These are phyloP conservation scores for Marasmius oreades DNA, from an alignment of 1,284 basidiomycete species.

Conservation along the genomic window DNA sequence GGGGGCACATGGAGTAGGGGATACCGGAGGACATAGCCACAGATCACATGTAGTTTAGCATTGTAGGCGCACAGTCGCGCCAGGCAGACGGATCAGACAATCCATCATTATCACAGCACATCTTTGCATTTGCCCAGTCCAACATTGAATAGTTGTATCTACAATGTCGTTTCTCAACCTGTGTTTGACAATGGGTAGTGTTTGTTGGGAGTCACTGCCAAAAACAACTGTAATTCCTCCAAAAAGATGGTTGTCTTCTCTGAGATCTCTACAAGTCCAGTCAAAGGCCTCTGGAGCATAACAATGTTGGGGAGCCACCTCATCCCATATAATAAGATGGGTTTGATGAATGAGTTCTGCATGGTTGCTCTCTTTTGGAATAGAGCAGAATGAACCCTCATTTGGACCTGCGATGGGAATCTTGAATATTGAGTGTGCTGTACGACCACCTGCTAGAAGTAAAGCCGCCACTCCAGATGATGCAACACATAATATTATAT, in stretches of 20 bases:
- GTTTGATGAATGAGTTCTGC: slow-evolving; percentile 27
- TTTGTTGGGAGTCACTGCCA: too few relatives aligned
- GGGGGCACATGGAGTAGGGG: too few relatives aligned
- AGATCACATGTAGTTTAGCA: too few relatives aligned
- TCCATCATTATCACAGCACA: too few relatives aligned
- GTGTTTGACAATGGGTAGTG: too few relatives aligned
- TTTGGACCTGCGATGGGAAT: slow-evolving; percentile 15
- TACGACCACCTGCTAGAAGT: slow-evolving; percentile 11
- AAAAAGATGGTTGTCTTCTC: slow-evolving; percentile 26
- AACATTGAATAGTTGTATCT: too few relatives aligned
- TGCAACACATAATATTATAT: slow-evolving; percentile 25
- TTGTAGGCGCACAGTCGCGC: too few relatives aligned
- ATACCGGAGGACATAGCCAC: too few relatives aligned
- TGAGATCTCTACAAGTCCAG: slow-evolving; percentile 25
- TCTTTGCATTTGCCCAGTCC: too few relatives aligned
- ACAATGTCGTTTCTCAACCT: too few relatives aligned
- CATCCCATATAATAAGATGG: slow-evolving; percentile 37
- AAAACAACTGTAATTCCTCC: slow-evolving; percentile 34
- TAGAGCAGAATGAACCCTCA: slow-evolving; percentile 28
- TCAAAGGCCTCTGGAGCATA: slow-evolving; percentile 32
- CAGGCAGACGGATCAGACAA: too few relatives aligned
- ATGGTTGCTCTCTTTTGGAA: slow-evolving; percentile 23
- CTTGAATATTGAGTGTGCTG: slow-evolving; percentile 6
- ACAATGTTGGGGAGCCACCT: slow-evolving; percentile 32
- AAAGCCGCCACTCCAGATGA: slow-evolving; percentile 16